These are phyloP conservation scores for Bremia lactucae DNA, from an alignment of 352 stramenopile genomes.

Conservation along the genomic window DNA sequence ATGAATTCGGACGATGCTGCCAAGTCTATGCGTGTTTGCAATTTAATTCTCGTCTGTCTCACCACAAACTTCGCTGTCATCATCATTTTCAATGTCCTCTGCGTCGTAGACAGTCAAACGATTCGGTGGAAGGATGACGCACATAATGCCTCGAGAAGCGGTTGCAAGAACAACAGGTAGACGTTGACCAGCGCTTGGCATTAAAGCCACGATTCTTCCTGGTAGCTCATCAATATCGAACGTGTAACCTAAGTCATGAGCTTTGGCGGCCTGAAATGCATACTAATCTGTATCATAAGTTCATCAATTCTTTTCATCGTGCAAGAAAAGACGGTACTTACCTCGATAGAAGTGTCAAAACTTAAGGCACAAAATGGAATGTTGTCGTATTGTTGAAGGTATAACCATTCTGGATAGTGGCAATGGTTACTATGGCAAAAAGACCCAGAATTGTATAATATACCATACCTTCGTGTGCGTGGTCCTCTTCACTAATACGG, in stretches of 20 bases:
- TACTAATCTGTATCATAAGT: conserved; percentile 2
- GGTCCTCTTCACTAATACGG: conserved; percentile 2
- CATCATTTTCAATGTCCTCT: conserved; percentile 39
- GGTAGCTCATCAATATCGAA: conserved; percentile 11
- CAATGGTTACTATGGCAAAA: conserved; percentile 1
- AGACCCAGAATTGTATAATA: not conserved
- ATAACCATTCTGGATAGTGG: conserved; percentile 27
- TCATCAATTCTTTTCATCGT: not conserved
- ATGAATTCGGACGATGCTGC: too few relatives aligned
- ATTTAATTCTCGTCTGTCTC: conserved; percentile 14
- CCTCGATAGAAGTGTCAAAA: conserved; percentile 8
- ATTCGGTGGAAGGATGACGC: conserved; percentile 20
- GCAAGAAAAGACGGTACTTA: conserved; percentile 1
- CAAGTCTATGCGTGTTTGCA: not conserved
- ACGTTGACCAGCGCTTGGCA: conserved; percentile 1
- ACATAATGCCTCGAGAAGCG: conserved; percentile 46
- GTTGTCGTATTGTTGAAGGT: conserved; percentile 29
- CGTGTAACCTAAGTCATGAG: conserved; percentile 7
- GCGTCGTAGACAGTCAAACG: conserved; percentile 46
- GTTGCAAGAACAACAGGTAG: conserved; percentile 27
- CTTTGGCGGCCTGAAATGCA: conserved; percentile 5
- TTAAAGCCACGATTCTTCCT: conserved; percentile 14
- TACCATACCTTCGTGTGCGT: conserved; percentile 17
- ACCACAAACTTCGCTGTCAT: conserved; percentile 9
- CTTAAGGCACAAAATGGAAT: conserved; percentile 14